These are phyloP conservation scores for Pyrenophora graminea DNA, from an alignment of 2,329 filamentous ascomycete genomes.

Conservation along the genomic window DNA sequence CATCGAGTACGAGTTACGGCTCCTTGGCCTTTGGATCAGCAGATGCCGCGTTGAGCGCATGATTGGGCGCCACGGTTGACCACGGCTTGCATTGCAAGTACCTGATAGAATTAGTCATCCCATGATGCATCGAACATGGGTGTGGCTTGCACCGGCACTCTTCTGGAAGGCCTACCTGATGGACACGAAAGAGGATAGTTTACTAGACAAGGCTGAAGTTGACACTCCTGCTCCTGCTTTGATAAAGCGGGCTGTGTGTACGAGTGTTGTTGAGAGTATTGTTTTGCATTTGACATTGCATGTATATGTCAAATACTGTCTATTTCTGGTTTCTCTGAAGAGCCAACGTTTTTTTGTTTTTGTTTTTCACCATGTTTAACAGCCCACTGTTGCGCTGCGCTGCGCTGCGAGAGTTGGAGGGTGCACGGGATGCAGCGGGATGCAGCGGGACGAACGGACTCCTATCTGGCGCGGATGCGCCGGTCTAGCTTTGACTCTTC, in stretches of 20 bases:
- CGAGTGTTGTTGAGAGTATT: background rate
- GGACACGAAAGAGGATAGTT: background rate
- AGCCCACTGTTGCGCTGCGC: too few species aligned
- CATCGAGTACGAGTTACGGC: background rate
- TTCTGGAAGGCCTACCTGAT: constrained; percentile 1
- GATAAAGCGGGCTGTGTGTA: constrained; percentile 8
- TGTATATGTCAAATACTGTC: background rate
- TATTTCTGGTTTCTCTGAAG: background rate
- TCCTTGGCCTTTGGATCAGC: background rate
- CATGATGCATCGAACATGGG: background rate
- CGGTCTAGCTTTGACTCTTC: background rate
- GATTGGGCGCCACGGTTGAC: constrained; percentile 7
- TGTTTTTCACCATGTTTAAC: too few species aligned
- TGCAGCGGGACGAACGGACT: background rate
- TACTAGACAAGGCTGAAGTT: constrained; percentile 11
- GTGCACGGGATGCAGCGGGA: background rate
- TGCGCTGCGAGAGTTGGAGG: too few species aligned
- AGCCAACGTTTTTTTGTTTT: too few species aligned
- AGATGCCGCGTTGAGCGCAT: background rate
- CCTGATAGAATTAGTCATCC: constrained; percentile 19
- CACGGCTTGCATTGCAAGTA: background rate
- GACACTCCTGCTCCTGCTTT: constrained; percentile 2
- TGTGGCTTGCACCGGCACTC: constrained; percentile 1
- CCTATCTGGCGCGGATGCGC: background rate
- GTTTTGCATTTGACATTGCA: constrained; percentile 5